phyloP scores from a whole-genome alignment of 441 rosid genomes.

The Adansonia gregorii region DNA sequence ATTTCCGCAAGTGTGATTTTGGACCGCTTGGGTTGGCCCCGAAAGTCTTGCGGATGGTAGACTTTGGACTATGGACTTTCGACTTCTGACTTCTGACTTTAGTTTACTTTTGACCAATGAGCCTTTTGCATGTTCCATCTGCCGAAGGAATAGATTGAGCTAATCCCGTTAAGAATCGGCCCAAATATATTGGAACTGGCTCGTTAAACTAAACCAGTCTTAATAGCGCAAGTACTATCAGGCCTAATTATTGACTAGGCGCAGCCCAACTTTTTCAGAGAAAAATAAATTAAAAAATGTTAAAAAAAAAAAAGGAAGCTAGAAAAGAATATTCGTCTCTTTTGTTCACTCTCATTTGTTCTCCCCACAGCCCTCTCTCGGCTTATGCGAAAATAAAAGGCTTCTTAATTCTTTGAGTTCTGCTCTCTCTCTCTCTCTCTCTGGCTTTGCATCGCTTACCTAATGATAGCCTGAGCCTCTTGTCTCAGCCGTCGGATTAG shows the following conservation, averaged over 20 bases:
- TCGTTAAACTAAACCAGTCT: not conserved
- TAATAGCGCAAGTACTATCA: not conserved
- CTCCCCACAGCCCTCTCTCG: not conserved
- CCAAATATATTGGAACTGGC: not conserved
- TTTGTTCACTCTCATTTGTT: no score
- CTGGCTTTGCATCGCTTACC: not conserved
- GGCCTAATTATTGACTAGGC: not conserved
- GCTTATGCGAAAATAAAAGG: not conserved
- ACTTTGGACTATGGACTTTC: not conserved
- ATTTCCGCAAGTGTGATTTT: not conserved
- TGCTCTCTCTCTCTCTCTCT: not conserved
- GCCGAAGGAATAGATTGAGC: not conserved
- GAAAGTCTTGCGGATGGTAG: no score
- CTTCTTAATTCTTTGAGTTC: not conserved
- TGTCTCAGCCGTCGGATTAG: slow-evolving; percentile 16
- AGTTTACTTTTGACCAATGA: not conserved
- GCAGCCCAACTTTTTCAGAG: no score
- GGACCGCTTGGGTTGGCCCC: no score
- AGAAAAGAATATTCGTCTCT: no score
- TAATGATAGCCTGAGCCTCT: not conserved
- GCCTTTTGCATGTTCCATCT: not conserved
- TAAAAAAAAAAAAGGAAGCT: no score
- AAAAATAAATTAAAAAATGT: no score
- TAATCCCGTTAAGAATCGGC: not conserved
- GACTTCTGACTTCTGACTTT: not conserved